Conservation (phyloP, 139 green algal species). For the Gonium pectorale region DNA sequence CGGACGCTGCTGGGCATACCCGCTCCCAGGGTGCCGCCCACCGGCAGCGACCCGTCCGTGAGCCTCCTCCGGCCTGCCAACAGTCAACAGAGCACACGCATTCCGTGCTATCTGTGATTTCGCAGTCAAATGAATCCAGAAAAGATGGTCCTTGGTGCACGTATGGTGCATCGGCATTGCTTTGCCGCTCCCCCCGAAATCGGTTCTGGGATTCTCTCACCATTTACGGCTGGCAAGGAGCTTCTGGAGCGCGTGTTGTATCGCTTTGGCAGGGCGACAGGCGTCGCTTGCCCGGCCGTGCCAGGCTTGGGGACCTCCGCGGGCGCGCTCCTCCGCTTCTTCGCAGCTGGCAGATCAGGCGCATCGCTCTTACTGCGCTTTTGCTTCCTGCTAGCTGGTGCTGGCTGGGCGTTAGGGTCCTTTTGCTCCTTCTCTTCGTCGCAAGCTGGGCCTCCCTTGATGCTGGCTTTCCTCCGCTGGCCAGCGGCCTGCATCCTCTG, state of each 20-base stretch:
- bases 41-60: constrained; percentile 1
- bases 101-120: no score
- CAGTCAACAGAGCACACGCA: neutral
- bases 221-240: constrained; percentile 7
- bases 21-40: neutral
- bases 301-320: constrained; percentile 7
- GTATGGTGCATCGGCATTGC: neutral
- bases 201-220: neutral
- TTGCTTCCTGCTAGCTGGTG: constrained; percentile 8
- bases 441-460: no score
- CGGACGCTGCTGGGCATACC: constrained; percentile 19
- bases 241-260: constrained; percentile 23
- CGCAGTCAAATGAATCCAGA: neutral
- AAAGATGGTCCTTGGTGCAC: neutral
- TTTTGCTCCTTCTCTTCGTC: no score
- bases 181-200: neutral
- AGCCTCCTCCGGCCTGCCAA: neutral
- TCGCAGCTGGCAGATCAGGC: neutral
- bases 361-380: constrained; percentile 1
- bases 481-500: no score
- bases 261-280: neutral
- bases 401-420: neutral
- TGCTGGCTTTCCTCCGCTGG: no score
- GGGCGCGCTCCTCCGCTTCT: constrained; percentile 1
- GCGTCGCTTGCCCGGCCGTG: neutral